A percentile compares a stretch with the other conserved stretches of the same genome.
Evolutionary conservation across 352 stramenopile species (phyloP).

Genomic region (Phytophthora meadii): DNA sequence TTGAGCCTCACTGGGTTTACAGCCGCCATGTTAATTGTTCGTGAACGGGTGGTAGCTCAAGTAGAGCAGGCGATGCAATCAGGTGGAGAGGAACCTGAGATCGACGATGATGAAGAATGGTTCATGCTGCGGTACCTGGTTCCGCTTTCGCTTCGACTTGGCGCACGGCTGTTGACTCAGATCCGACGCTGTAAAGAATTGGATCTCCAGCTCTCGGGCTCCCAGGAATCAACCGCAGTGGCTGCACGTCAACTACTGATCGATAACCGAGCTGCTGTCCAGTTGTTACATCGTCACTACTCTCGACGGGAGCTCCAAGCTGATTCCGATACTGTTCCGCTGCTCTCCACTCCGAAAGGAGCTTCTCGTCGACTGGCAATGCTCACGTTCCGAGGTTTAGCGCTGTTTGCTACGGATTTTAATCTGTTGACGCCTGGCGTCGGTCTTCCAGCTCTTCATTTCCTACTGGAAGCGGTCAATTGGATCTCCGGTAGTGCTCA

Average conservation of each 20-base stretch:
- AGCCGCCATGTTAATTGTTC: constrained; percentile 64
- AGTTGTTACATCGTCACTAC: constrained; percentile 67
- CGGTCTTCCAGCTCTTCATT: constrained; percentile 48
- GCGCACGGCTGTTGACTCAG: constrained; percentile 48
- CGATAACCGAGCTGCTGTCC: constrained; percentile 46
- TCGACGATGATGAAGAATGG: constrained; percentile 73
- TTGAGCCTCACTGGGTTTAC: constrained; percentile 55
- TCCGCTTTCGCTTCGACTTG: constrained; percentile 55
- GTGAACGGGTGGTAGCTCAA: constrained; percentile 56
- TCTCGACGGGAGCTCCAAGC: constrained; percentile 34
- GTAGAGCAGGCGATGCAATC: constrained; percentile 45
- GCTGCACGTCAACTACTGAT: constrained; percentile 36
- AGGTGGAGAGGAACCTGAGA: constrained; percentile 39
- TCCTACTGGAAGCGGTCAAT: constrained; percentile 66
- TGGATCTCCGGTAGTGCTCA: constrained; percentile 73
- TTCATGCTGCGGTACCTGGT: constrained; percentile 66
- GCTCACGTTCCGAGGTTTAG: constrained; percentile 61
- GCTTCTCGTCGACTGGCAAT: constrained; percentile 51
- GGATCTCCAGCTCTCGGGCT: constrained; percentile 39
- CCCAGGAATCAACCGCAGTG: constrained; percentile 24
- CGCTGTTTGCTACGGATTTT: constrained; percentile 60
- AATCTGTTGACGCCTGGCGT: constrained; percentile 32
- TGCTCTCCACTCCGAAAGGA: constrained; percentile 37
- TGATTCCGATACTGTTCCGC: constrained; percentile 10
- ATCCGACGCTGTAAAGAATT: constrained; percentile 68